These are phyloP conservation scores for Trichosporon coremiiforme DNA, from an alignment of 1,284 basidiomycete genomes.

Conservation along the genomic window DNA sequence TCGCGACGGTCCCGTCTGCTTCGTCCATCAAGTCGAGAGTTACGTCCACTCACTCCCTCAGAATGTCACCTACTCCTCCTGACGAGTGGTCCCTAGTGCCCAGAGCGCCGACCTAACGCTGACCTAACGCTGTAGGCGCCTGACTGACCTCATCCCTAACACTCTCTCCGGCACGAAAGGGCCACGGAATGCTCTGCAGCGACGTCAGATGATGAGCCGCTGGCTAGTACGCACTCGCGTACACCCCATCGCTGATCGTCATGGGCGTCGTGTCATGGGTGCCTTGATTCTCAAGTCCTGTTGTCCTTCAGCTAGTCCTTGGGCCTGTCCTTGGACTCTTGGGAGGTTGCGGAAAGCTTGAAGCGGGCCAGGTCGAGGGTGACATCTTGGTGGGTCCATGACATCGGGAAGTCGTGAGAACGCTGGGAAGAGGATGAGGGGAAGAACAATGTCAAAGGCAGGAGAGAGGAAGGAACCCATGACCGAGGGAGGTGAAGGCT, in stretches of 20 bases:
- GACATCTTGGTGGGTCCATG: neutral
- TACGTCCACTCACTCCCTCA: neutral
- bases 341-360: constrained; percentile 2
- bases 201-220: neutral
- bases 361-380: constrained; percentile 6
- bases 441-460: neutral
- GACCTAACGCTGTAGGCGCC: neutral
- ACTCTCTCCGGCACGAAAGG: neutral
- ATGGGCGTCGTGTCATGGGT: neutral
- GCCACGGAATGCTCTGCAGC: neutral
- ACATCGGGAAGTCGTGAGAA: neutral
- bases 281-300: neutral
- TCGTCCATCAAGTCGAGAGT: neutral
- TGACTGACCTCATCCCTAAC: neutral
- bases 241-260: neutral
- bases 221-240: neutral
- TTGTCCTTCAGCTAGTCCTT: neutral
- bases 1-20: neutral
- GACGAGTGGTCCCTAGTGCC: neutral
- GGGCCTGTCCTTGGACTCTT: neutral
- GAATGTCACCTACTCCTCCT: neutral
- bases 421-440: neutral
- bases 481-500: neutral
- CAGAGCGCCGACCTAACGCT: neutral
- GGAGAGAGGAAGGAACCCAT: neutral